A percentile compares a stretch with the other conserved stretches of the same genome.
Evolutionary conservation across 2,329 filamentous ascomycete genomes (phyloP).

Genomic region (Graphilbum fragrans): DNA sequence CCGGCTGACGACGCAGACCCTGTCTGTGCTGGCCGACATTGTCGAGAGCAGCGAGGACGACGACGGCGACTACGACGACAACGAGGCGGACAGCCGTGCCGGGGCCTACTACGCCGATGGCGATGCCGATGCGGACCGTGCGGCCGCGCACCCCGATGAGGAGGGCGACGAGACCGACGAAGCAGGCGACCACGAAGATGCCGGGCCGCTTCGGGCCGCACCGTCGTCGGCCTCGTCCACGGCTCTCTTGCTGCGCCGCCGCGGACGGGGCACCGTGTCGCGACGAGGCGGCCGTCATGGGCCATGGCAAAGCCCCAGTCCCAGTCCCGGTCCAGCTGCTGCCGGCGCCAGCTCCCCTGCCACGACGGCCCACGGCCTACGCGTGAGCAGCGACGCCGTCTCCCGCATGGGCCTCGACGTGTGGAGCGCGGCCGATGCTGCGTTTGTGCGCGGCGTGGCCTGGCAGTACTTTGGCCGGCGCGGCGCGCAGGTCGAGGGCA

Average conservation of each 20-base stretch:
- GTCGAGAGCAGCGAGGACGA: constrained; percentile 38
- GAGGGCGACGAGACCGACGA: constrained; percentile 1
- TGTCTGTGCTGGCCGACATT: constrained; percentile 50
- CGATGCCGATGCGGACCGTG: constrained; percentile 1
- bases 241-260: background rate
- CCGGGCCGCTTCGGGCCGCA: constrained; percentile 4
- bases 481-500: constrained; percentile 48
- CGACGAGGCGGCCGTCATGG: constrained; percentile 1
- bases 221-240: background rate
- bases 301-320: too few species aligned
- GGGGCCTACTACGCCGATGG: constrained; percentile 4
- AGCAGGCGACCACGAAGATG: background rate
- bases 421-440: constrained; percentile 61
- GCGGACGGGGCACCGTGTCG: constrained; percentile 1
- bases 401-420: constrained; percentile 64
- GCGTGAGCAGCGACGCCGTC: constrained; percentile 52
- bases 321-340: background rate
- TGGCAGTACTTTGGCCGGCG: constrained; percentile 53
- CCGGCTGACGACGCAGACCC: constrained; percentile 54
- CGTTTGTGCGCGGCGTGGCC: constrained; percentile 52
- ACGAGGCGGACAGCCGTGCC: constrained; percentile 13
- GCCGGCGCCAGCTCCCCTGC: constrained; percentile 5
- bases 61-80: constrained; percentile 26
- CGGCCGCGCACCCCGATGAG: constrained; percentile 1
- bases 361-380: constrained; percentile 22